These are phyloP conservation scores for Sporothrix sp. DNA, from an alignment of 2,329 filamentous ascomycete genomes.

Conservation along the genomic window DNA sequence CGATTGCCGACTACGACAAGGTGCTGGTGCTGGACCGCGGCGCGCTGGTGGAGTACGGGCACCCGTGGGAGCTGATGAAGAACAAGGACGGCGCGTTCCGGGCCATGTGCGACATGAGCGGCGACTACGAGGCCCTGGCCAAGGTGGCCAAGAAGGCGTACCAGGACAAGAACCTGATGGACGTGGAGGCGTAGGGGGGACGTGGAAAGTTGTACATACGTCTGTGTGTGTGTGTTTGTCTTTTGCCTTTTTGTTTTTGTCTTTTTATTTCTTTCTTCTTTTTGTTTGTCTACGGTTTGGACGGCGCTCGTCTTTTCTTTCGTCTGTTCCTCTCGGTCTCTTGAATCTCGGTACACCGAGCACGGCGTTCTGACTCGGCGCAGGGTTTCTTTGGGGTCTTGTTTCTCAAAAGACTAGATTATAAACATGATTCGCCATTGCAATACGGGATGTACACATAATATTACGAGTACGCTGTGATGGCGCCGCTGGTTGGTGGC, in stretches of 20 bases:
- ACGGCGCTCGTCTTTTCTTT: background rate
- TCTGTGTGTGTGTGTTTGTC: background rate
- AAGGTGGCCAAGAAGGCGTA: slow-evolving; percentile 47
- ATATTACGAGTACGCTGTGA: no score
- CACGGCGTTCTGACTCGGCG: no score
- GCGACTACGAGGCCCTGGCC: slow-evolving; percentile 41
- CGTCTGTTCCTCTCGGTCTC: background rate
- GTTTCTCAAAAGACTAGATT: background rate
- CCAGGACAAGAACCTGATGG: slow-evolving; percentile 20
- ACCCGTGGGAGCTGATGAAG: slow-evolving; percentile 72
- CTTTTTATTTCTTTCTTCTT: background rate
- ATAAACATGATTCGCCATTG: no score
- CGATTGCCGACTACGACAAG: slow-evolving; percentile 97
- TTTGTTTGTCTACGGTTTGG: background rate
- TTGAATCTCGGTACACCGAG: no score
- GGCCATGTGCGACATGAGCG: slow-evolving; percentile 56
- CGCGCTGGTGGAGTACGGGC: slow-evolving; percentile 76
- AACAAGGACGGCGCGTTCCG: slow-evolving; percentile 56
- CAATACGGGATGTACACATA: no score
- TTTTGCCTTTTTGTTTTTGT: background rate
- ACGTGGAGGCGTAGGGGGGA: background rate
- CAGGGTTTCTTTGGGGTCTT: no score
- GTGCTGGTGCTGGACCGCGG: slow-evolving; percentile 91
- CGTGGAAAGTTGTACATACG: background rate
- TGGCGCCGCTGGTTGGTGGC: no score